Percentiles rank a stretch among this genome's conserved stretches.
Evolutionary conservation across 116 monocot genomes (phyloP).

Genomic region (Phalaenopsis hybrid): DNA sequence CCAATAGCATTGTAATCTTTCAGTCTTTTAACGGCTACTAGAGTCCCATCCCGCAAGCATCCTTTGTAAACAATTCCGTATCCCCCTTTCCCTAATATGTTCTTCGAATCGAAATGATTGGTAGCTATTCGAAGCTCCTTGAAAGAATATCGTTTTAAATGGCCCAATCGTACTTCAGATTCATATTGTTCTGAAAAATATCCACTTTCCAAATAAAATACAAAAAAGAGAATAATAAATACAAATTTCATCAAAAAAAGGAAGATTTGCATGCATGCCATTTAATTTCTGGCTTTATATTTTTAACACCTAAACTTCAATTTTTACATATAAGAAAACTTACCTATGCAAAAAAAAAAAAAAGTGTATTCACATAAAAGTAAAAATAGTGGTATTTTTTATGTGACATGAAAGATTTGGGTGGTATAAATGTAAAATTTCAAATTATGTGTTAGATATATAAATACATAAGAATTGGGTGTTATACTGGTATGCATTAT

Average conservation of each 20-base stretch:
- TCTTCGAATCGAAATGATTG: constrained; percentile 36
- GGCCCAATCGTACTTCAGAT: constrained; percentile 2
- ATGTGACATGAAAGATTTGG: no score
- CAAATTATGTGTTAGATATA: no score
- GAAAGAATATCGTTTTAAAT: constrained; percentile 4
- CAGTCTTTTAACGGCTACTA: constrained; percentile 47
- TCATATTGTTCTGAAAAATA: constrained; percentile 5
- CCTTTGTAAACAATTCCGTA: constrained; percentile 38
- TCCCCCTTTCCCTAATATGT: constrained; percentile 50
- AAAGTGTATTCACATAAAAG: no score
- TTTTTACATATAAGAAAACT: no score
- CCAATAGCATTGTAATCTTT: constrained; percentile 41
- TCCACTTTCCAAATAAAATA: background rate
- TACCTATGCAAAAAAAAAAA: no score
- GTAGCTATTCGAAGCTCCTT: constrained; percentile 46
- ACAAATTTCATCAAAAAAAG: background rate
- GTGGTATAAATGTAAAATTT: no score
- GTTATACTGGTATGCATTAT: no score
- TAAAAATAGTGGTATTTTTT: no score
- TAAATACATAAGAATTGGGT: no score
- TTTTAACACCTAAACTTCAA: no score
- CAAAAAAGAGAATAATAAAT: background rate
- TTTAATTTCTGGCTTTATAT: no score
- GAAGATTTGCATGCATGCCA: no score
- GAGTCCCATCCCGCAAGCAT: constrained; percentile 26